Conservation (phyloP, 2,329 filamentous ascomycete species). For the Diaporthe humulicola region DNA sequence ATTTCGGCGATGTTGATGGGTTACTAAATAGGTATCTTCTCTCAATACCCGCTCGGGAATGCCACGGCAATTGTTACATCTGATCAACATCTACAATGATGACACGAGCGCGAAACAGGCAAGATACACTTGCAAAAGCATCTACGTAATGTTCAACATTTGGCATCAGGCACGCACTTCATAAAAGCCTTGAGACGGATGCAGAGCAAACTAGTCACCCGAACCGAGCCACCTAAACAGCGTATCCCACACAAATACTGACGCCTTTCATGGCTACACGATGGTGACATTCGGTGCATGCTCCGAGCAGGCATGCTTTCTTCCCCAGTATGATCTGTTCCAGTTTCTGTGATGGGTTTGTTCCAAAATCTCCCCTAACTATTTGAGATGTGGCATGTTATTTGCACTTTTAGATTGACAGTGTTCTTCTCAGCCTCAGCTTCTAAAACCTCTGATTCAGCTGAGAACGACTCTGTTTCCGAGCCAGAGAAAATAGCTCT, state of each 20-base stretch:
- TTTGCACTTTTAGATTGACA: background rate
- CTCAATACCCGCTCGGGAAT: no score
- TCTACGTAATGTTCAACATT: no score
- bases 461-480: background rate
- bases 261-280: background rate
- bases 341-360: background rate
- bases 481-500: no score
- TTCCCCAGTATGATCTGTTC: no score
- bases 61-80: no score
- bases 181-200: background rate
- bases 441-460: background rate
- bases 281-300: background rate
- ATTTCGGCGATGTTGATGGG: no score
- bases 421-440: background rate
- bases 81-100: no score
- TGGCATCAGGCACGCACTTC: no score
- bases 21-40: no score
- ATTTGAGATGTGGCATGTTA: background rate
- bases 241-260: background rate
- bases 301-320: background rate
- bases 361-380: background rate
- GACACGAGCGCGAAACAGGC: no score
- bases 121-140: no score
- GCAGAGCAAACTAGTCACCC: no score
- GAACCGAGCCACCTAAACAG: background rate